Evolutionary conservation across 352 stramenopile species (phyloP).

Genomic region (Pythium insidiosum): DNA sequence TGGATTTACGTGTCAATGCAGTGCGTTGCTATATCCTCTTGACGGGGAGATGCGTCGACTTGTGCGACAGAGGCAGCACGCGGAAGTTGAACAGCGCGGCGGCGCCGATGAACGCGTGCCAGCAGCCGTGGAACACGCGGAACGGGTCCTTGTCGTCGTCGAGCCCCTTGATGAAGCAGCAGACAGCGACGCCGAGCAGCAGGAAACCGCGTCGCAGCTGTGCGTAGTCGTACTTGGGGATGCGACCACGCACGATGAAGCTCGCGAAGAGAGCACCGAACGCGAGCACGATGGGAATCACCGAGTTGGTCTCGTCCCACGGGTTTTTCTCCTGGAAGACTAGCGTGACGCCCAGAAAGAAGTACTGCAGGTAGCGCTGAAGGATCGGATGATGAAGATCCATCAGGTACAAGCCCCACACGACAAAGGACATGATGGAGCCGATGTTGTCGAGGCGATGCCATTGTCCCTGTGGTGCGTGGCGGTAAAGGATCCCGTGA

Average conservation of each 20-base stretch:
- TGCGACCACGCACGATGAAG: conserved; percentile 24
- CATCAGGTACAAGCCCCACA: conserved; percentile 73
- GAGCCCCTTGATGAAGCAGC: conserved; percentile 53
- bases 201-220: conserved; percentile 40
- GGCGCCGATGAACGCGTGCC: conserved; percentile 65
- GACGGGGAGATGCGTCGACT: conserved; percentile 7
- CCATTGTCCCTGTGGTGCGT: conserved; percentile 54
- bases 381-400: conserved; percentile 30
- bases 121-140: conserved; percentile 78
- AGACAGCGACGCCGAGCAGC: conserved; percentile 33
- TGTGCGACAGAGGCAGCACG: conserved; percentile 27
- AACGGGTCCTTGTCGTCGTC: conserved; percentile 72
- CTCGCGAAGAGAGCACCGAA: conserved; percentile 34
- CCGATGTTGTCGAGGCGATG: conserved; percentile 78
- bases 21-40: too few relatives aligned
- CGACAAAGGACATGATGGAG: conserved; percentile 78
- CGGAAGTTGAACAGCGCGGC: conserved; percentile 69
- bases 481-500: too few relatives aligned
- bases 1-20: too few relatives aligned
- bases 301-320: conserved; percentile 57
- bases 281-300: conserved; percentile 32
- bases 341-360: conserved; percentile 52
- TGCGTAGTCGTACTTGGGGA: conserved; percentile 46
- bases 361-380: conserved; percentile 59
- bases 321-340: conserved; percentile 73